A percentile compares a stretch with the other conserved stretches of the same genome.
Evolutionary conservation across 225 moss, liverwort and hornwort species (phyloP).

Genomic region (Physcomitrium patens): DNA sequence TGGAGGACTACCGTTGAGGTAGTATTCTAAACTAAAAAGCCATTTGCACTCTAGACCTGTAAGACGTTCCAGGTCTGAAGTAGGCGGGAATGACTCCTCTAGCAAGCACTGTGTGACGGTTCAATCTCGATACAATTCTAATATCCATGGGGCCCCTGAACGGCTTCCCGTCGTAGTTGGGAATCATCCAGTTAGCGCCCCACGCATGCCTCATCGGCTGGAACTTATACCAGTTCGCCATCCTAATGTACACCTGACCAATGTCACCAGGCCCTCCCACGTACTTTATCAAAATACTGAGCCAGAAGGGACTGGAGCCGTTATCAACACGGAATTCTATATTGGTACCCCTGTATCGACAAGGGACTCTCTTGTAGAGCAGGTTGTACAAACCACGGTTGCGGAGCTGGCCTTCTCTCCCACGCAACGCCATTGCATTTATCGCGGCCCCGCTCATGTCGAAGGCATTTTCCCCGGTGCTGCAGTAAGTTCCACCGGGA

Average conservation of each 20-base stretch:
- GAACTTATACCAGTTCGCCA: slow-evolving; percentile 33
- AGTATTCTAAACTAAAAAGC: slow-evolving; percentile 14
- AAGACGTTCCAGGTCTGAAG: slow-evolving; percentile 38
- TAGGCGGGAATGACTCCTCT: slow-evolving; percentile 32
- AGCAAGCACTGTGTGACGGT: slow-evolving; percentile 29
- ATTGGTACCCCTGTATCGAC: slow-evolving; percentile 36
- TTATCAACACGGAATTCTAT: slow-evolving; percentile 42
- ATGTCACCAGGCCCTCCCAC: slow-evolving; percentile 53
- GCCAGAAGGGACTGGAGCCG: slow-evolving; percentile 43
- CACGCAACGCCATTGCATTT: slow-evolving; percentile 39
- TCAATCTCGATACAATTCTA: slow-evolving; percentile 36
- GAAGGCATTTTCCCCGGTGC: slow-evolving; percentile 43
- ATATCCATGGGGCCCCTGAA: slow-evolving; percentile 43
- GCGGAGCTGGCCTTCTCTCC: slow-evolving; percentile 29
- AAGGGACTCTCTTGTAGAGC: slow-evolving; percentile 46
- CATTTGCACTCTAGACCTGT: slow-evolving; percentile 38
- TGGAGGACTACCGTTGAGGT: too few species aligned
- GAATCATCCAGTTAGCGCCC: slow-evolving; percentile 54
- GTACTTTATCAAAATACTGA: slow-evolving; percentile 47
- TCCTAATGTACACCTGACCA: slow-evolving; percentile 25
- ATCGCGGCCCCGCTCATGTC: slow-evolving; percentile 49
- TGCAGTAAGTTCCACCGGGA: slow-evolving; percentile 47
- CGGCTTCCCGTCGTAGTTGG: slow-evolving; percentile 38
- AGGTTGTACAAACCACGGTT: slow-evolving; percentile 35
- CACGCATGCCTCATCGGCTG: slow-evolving; percentile 39